A percentile compares a stretch with the other conserved stretches of the same genome.
Evolutionary conservation across 2,329 filamentous ascomycete genomes (phyloP).

Genomic region (Cercospora janseana): DNA sequence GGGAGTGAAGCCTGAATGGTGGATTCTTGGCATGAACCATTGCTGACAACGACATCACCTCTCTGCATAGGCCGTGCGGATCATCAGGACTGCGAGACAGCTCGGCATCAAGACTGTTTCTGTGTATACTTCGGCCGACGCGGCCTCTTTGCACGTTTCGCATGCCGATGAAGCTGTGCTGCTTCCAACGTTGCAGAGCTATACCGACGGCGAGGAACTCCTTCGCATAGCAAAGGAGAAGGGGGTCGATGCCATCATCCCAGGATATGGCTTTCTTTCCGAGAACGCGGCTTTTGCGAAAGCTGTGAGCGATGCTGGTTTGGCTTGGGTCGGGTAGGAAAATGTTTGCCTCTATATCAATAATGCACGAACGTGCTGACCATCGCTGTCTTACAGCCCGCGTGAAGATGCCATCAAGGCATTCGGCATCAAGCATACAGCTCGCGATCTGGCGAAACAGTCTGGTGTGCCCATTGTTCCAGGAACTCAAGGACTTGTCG

Average conservation of each 20-base stretch:
- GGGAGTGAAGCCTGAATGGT: background rate
- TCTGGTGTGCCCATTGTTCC: constrained; percentile 57
- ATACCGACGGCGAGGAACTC: constrained; percentile 50
- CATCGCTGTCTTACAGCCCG: constrained; percentile 1
- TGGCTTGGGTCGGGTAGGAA: constrained; percentile 60
- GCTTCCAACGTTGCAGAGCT: constrained; percentile 50
- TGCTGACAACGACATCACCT: constrained; percentile 7
- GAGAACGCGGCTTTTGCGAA: constrained; percentile 63
- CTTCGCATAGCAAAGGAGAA: constrained; percentile 53
- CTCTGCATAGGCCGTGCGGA: constrained; percentile 41
- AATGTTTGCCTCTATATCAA: constrained; percentile 40
- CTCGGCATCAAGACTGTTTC: constrained; percentile 54
- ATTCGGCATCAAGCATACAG: constrained; percentile 60
- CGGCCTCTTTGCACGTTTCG: constrained; percentile 54
- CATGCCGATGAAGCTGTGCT: constrained; percentile 55
- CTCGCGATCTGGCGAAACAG: constrained; percentile 53
- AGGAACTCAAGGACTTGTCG: constrained; percentile 52
- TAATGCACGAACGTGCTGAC: background rate
- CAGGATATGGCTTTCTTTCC: constrained; percentile 66
- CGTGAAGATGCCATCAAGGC: constrained; percentile 33
- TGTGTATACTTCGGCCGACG: constrained; percentile 59
- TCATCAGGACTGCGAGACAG: constrained; percentile 52
- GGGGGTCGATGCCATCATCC: constrained; percentile 58
- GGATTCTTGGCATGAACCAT: constrained; percentile 3
- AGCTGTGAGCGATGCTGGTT: constrained; percentile 52